A percentile compares a stretch with the other conserved stretches of the same genome.
These are phyloP conservation scores for Oehlia diaphana DNA, from an alignment of 192 early-diverging fungal species.

Conservation along the genomic window DNA sequence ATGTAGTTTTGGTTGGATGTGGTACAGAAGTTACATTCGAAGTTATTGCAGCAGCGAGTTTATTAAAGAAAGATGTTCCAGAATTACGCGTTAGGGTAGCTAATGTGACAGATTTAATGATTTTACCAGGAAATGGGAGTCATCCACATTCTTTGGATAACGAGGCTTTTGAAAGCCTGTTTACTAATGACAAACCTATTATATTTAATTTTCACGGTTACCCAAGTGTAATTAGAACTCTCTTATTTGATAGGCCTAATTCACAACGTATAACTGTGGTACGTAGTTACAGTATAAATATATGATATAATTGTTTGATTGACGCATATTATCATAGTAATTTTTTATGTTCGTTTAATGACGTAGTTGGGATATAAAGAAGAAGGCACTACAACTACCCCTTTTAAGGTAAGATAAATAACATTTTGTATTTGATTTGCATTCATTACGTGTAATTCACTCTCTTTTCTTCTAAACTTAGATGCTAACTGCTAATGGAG, in stretches of 20 bases:
- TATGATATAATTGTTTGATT: neutral
- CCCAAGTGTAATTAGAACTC: constrained; percentile 37
- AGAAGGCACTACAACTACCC: constrained; percentile 50
- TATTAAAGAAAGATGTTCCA: constrained; percentile 41
- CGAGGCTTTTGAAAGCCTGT: constrained; percentile 37
- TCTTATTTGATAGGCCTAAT: constrained; percentile 36
- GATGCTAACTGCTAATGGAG: constrained; percentile 42
- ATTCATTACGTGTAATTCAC: neutral
- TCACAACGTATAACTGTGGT: constrained; percentile 34
- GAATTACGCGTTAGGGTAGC: constrained; percentile 41
- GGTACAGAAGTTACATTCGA: constrained; percentile 45
- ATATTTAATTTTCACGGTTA: constrained; percentile 52
- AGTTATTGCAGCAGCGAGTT: constrained; percentile 41
- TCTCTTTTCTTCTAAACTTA: neutral
- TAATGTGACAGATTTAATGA: constrained; percentile 48
- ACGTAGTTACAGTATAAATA: neutral
- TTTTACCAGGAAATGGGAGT: constrained; percentile 31
- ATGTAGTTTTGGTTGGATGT: constrained; percentile 48
- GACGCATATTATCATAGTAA: constrained; percentile 3
- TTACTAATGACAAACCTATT: constrained; percentile 39
- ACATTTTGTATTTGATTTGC: neutral
- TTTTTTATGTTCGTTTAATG: neutral
- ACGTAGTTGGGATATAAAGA: constrained; percentile 44
- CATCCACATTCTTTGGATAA: constrained; percentile 45
- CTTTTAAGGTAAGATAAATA: constrained; percentile 29